These are phyloP conservation scores for Jaltomata sinuosa DNA, from an alignment of 257 asterid genomes.

Conservation along the genomic window DNA sequence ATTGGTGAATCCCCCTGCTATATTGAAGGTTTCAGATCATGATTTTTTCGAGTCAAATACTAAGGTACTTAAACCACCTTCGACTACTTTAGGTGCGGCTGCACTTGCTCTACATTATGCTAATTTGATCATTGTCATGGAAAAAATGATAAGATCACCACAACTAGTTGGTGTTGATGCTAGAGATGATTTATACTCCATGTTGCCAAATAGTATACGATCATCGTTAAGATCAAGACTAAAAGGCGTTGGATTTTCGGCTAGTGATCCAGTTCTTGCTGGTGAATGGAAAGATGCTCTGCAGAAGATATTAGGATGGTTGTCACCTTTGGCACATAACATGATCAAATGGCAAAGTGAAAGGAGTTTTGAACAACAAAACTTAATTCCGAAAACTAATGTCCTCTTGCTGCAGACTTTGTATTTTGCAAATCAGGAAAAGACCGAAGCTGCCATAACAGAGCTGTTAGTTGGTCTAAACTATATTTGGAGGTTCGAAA, in stretches of 20 bases:
- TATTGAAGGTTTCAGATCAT: not conserved
- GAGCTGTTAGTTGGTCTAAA: slow-evolving; percentile 91
- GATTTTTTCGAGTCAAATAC: slow-evolving; percentile 47
- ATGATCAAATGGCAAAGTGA: slow-evolving; percentile 98
- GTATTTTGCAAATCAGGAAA: slow-evolving; percentile 67
- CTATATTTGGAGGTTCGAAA: slow-evolving; percentile 92
- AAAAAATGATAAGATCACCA: slow-evolving; percentile 86
- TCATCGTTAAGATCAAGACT: slow-evolving; percentile 46
- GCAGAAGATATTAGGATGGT: slow-evolving; percentile 75
- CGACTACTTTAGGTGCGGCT: slow-evolving; percentile 58
- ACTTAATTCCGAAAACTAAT: slow-evolving; percentile 46
- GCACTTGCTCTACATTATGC: slow-evolving; percentile 86
- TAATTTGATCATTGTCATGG: slow-evolving; percentile 72
- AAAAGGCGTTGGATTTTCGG: slow-evolving; percentile 72
- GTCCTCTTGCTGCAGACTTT: slow-evolving; percentile 68
- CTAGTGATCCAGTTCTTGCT: slow-evolving; percentile 67
- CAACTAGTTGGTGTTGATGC: slow-evolving; percentile 82
- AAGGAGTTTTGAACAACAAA: slow-evolving; percentile 88
- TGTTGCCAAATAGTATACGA: slow-evolving; percentile 68
- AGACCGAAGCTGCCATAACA: slow-evolving; percentile 94
- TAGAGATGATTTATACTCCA: slow-evolving; percentile 74
- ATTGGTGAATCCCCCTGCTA: slow-evolving; percentile 24
- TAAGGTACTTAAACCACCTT: slow-evolving; percentile 48
- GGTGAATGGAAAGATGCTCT: slow-evolving; percentile 87
- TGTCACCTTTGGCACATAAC: slow-evolving; percentile 87